Evolutionary conservation across 1,284 basidiomycete genomes (phyloP).

Genomic region (Ustilago tritici): DNA sequence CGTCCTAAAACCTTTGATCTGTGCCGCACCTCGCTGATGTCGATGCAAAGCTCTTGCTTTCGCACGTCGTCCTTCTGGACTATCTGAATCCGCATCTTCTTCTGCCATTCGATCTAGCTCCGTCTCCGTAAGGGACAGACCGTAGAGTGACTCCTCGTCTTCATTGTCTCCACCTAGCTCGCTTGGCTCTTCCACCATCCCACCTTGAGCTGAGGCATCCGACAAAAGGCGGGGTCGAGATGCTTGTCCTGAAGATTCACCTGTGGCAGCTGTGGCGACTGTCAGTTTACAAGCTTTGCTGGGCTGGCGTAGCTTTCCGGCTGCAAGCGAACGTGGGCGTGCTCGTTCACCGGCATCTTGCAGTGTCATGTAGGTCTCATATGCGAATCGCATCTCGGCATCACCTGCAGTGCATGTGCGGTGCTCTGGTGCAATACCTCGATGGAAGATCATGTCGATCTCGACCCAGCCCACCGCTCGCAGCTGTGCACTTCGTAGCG

Average conservation of each 20-base stretch:
- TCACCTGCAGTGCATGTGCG: constrained; percentile 53
- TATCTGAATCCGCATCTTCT: constrained; percentile 42
- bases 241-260: constrained; percentile 1
- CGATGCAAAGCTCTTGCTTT: constrained; percentile 54
- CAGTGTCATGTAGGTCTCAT: constrained; percentile 55
- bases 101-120: constrained; percentile 33
- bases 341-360: constrained; percentile 53
- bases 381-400: constrained; percentile 58
- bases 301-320: constrained; percentile 14
- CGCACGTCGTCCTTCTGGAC: constrained; percentile 38
- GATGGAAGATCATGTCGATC: constrained; percentile 55
- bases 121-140: constrained; percentile 37
- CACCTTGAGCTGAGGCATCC: constrained; percentile 13
- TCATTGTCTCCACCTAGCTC: constrained; percentile 33
- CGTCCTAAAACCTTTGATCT: constrained; percentile 62
- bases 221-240: constrained; percentile 17
- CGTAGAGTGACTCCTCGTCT: constrained; percentile 39
- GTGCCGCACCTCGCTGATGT: constrained; percentile 58
- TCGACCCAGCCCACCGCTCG: constrained; percentile 56
- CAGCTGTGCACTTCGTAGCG: constrained; percentile 27
- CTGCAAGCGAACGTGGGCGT: constrained; percentile 30
- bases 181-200: constrained; percentile 14
- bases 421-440: constrained; percentile 58
- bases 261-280: not conserved
- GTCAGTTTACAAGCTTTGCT: constrained; percentile 9